Evolutionary conservation across 495 filamentous ascomycete species (phyloP), one percentile per base, ranked within the genome.

Genomic region (Hamigera avellanea): DNA sequence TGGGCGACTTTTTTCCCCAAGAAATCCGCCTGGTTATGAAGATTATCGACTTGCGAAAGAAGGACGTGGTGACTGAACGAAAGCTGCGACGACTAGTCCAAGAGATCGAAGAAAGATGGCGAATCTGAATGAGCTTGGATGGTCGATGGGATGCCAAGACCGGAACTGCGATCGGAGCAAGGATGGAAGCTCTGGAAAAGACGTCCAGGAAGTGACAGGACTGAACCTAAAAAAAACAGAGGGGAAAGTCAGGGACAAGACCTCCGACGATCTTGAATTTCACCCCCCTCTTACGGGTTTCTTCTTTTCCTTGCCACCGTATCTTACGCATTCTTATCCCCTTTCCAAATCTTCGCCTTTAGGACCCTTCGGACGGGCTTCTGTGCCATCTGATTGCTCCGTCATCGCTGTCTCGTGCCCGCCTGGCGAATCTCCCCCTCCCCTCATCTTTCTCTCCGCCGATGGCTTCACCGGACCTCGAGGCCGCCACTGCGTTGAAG

Each of bases 401-500:
- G 28, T 30, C 28, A 30, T 39, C 44, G 40, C 49, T 44, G 48
- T 54, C 57, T 56, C 52, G 56, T 62, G 56, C 57, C 21, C 5
- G 4, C 4, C 16, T 52, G 54, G 31, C 39, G 27, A 32, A 39
- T 41, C 47, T 15, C 36, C 38, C 37, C 33, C 42, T 37, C 33
- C 43, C 32, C 14, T 5, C 18, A 4, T 19, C 13, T 21, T n/a
- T n/a, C 10, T n/a, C n/a, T n/a, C 14, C 21, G 15, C 2, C 32
- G 18, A 73, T 72, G 67, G 51, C 67, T 52, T 57, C 73, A 16
- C 36, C 48, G 26, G 75, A 70, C 35, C 48, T 62, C 50, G 78
- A 86, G 41, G 71, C 78, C 54, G 88, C 89, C 34, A 70, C 75
- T 41, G 80, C 78, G 46, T 65, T 93, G 41, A 99, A 99, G 70